phyloP scores from a whole-genome alignment of 2,329 filamentous ascomycete genomes.

The Camillea tinctor region DNA sequence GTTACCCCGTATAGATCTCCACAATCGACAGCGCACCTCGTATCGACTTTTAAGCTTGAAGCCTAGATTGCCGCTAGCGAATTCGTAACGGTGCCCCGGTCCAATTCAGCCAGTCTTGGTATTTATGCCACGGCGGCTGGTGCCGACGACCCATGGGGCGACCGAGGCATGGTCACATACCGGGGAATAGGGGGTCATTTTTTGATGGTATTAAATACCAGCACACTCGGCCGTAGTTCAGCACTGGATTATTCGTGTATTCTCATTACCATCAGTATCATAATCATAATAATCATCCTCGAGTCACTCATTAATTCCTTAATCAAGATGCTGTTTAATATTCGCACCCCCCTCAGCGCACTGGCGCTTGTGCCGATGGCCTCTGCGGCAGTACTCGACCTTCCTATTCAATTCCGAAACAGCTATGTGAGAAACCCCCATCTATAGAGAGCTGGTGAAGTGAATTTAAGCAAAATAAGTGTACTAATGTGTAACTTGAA shows the following conservation, averaged over 20 bases:
- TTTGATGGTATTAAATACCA: neutral
- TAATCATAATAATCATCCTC: neutral
- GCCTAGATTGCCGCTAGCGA: neutral
- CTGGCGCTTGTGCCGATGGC: slow-evolving; percentile 2
- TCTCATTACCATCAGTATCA: neutral
- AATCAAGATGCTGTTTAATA: neutral
- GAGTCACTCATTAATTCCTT: neutral
- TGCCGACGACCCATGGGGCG: neutral
- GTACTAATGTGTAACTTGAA: neutral
- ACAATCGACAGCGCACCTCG: neutral
- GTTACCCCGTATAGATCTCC: neutral
- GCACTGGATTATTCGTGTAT: neutral
- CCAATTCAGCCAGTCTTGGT: neutral
- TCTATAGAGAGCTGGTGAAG: neutral
- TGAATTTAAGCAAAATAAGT: no score
- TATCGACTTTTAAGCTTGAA: neutral
- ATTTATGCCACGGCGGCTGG: neutral
- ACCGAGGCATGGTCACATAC: neutral
- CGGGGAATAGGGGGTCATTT: neutral
- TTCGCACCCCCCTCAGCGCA: neutral
- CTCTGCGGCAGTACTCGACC: slow-evolving; percentile 11
- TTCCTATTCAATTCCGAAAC: slow-evolving; percentile 12
- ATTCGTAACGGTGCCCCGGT: neutral
- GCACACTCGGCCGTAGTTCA: neutral
- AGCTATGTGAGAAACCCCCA: slow-evolving; percentile 9